Evolutionary conservation across 2,329 filamentous ascomycete species (phyloP), one percentile per base, ranked within the genome.

Genomic region (Thelonectria olida): DNA sequence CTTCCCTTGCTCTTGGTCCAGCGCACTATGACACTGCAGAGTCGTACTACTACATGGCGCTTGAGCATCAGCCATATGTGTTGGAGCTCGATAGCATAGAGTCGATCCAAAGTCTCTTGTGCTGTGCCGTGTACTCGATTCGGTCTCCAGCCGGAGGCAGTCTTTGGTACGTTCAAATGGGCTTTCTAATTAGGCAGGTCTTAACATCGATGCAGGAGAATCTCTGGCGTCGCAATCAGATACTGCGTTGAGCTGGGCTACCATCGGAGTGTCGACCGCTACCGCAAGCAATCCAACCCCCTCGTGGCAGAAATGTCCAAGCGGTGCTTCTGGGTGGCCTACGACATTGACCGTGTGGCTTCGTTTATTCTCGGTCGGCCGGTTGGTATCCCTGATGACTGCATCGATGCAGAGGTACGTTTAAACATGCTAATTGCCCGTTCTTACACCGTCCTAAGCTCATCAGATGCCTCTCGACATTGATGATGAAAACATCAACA

Each of bases 1-100:
- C 64, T 4, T 66, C 64, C 13, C 55, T 65, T 13, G 58, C 63
- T 2, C 41, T 66, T 12, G 62, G 64, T 3, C 64, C 64, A 19
- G 44, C 58, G 4, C 54, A 66, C 19, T 65, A 66, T 10, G 62
- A 60, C 7, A 65, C 62, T 7, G 64, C 64, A 15, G 64, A 66
- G 20, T 66, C 64, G 7, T 66, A 65, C 31, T 66, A 66, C 22
- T 61, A 48, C n/a, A 66, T 63, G 64, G 64, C 64, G 1, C 47
- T 66, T 38, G 34, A n/a, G n/a, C n/a, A n/a, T n/a, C n/a, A n/a
- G n/a, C n/a, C n/a, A n/a, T n/a, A n/a, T n/a, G n/a, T n/a, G n/a
- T n/a, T n/a, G n/a, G n/a, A n/a, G n/a, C n/a, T n/a, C n/a, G n/a
- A n/a, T n/a, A n/a, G n/a, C n/a, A n/a, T n/a, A n/a, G n/a, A n/a